Base-by-base conservation (phyloP, 495 filamentous ascomycete species). In the Gamarada debralockiae region DNA sequence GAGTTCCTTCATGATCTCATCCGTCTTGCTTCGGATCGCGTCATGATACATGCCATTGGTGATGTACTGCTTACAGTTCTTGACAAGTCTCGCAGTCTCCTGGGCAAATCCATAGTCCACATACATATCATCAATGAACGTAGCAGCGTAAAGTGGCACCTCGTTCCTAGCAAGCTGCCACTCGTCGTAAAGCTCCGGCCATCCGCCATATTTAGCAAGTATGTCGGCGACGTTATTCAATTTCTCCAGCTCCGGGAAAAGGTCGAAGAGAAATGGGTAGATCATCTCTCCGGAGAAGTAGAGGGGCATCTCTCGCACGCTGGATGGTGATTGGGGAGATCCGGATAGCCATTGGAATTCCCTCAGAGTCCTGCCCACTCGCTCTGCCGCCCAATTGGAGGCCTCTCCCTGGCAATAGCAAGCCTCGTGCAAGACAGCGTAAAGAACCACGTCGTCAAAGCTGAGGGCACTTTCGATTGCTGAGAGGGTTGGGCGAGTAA, bases 231-330 rank as follows among this genome's bases (percentile, higher is more conserved):
- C 83, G 13, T 78, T 71, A 25, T 75, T 73, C 47, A 97, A 60
- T 21, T 80, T 70, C 20, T 63, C 65, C 4, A 97, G 80, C 61
- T 92, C 89, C 1, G 79, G 67, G 64, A 87, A 92, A 18, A 82
- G 80, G 22, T 85, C 78, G 58, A 96, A 91, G 75, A 90, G 85
- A 64, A 83, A 85, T 6, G 84, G 84, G 67, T 81, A 96, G 48
- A 95, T 77, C 90, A 95, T 95, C 69, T 97, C 92, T 50, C 92
- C 92, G 0, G 88, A 89, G 71, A 97, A 96, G 55, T 77, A 86
- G 48, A 92, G 73, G 0, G 86, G 80, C n/a, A 73, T 60, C 1
- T 76, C 70, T 3, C 65, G 68, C 27, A 48, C 65, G 64, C 60
- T 72, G 5, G 38, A 39, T 31, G 49, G 8, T 39, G 27, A 39